These are phyloP conservation scores for Pterula multifida DNA, from an alignment of 1,284 basidiomycete genomes.

Conservation along the genomic window DNA sequence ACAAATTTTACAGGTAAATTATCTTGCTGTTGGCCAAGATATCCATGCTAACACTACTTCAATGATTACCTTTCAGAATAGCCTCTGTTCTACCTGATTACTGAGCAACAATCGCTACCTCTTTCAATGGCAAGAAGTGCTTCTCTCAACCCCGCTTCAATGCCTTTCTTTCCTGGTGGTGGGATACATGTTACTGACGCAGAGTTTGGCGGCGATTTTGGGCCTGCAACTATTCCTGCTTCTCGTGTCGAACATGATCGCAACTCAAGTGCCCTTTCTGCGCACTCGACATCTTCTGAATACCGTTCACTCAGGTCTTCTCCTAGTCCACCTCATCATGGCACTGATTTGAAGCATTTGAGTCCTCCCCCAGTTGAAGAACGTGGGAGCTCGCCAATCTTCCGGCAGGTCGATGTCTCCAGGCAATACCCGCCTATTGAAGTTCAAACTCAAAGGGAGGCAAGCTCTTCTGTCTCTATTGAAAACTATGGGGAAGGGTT, in stretches of 20 bases:
- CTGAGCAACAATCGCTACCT: slow-evolving; percentile 1
- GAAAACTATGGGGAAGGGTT: neutral
- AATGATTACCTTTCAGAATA: neutral
- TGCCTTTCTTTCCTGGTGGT: slow-evolving; percentile 69
- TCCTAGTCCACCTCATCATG: slow-evolving; percentile 45
- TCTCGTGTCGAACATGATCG: slow-evolving; percentile 40
- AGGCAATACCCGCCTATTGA: slow-evolving; percentile 31
- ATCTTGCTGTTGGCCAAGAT: no score
- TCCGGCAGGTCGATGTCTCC: slow-evolving; percentile 33
- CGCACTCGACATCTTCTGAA: slow-evolving; percentile 51
- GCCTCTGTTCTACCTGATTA: slow-evolving; percentile 24
- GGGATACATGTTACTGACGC: slow-evolving; percentile 41
- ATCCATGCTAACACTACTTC: neutral
- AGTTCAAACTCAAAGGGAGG: slow-evolving; percentile 30
- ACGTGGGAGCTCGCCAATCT: slow-evolving; percentile 32
- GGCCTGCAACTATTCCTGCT: slow-evolving; percentile 30
- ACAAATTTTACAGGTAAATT: neutral
- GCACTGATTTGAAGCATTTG: slow-evolving; percentile 19
- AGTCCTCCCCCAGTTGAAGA: slow-evolving; percentile 23
- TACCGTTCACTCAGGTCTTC: slow-evolving; percentile 57
- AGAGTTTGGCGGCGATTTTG: slow-evolving; percentile 24
- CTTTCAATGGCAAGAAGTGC: slow-evolving; percentile 53
- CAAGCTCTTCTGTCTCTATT: slow-evolving; percentile 17
- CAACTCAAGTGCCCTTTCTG: slow-evolving; percentile 37
- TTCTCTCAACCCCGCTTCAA: slow-evolving; percentile 66